These are phyloP conservation scores for Botryotinia calthae DNA, from an alignment of 2,329 filamentous ascomycete genomes.

Conservation along the genomic window DNA sequence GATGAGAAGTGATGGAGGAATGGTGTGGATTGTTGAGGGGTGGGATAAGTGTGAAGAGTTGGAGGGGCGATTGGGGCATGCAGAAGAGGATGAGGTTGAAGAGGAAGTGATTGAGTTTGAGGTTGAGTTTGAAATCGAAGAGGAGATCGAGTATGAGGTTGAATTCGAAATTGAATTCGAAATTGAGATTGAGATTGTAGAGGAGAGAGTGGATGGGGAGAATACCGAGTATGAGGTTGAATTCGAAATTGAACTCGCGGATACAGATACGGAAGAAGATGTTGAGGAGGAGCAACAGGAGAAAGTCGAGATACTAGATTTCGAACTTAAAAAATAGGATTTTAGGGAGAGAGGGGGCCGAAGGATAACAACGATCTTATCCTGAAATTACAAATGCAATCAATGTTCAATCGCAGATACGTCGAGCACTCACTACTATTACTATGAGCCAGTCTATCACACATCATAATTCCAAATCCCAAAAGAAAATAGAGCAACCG, in stretches of 20 bases:
- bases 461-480: too few relatives aligned
- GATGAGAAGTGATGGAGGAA: neutral
- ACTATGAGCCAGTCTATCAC: too few relatives aligned
- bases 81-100: neutral
- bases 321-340: neutral
- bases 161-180: neutral
- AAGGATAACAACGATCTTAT: neutral
- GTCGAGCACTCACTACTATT: neutral
- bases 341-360: neutral
- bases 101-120: too few relatives aligned
- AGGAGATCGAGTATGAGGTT: neutral
- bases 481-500: too few relatives aligned
- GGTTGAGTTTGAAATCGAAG: neutral
- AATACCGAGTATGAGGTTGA: neutral
- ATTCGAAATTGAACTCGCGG: neutral
- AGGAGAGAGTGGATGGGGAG: neutral
- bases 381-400: neutral
- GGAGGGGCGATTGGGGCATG: neutral
- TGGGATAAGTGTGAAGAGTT: constrained; percentile 2
- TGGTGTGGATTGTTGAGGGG: constrained; percentile 10
- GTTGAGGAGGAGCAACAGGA: neutral
- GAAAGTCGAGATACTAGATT: neutral
- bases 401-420: neutral
- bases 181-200: neutral
- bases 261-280: neutral